Evolutionary conservation across 352 stramenopile genomes (phyloP).

Genomic region (Phytophthora fragariae): DNA sequence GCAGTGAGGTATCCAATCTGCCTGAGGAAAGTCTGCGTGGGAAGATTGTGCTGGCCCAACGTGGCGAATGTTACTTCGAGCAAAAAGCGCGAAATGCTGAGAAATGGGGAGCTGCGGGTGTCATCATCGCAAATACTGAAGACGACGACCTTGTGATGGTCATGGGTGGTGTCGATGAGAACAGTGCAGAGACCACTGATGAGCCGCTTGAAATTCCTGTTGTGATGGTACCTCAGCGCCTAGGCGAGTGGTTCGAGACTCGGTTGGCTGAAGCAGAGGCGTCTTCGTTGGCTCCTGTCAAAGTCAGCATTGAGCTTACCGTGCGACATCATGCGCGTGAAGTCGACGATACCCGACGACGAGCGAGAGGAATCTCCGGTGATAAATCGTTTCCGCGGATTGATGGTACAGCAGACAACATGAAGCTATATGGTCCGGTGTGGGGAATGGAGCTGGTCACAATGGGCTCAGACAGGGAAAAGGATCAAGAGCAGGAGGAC

Average conservation of each 20-base stretch:
- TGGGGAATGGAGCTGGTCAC: conserved; percentile 65
- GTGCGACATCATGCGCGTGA: conserved; percentile 42
- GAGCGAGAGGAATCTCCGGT: conserved; percentile 11
- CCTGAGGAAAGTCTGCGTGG: conserved; percentile 39
- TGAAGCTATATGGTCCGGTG: conserved; percentile 59
- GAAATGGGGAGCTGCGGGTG: conserved; percentile 50
- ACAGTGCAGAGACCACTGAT: conserved; percentile 23
- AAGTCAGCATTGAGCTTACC: conserved; percentile 48
- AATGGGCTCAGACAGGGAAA: conserved; percentile 20
- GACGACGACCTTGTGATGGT: conserved; percentile 80
- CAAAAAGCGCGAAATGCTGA: conserved; percentile 68
- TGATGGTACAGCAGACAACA: conserved; percentile 47
- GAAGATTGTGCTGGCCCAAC: conserved; percentile 59
- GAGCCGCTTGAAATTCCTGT: conserved; percentile 47
- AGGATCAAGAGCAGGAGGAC: conserved; percentile 15
- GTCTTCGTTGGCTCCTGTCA: conserved; percentile 34
- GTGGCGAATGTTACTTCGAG: conserved; percentile 80
- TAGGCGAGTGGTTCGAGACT: conserved; percentile 64
- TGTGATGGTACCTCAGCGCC: conserved; percentile 71
- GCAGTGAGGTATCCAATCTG: conserved; percentile 44
- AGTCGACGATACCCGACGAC: conserved; percentile 19
- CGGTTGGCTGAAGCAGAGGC: conserved; percentile 27
- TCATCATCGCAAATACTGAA: conserved; percentile 74
- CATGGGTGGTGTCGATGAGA: conserved; percentile 63
- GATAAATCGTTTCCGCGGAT: conserved; percentile 50